Base-by-base conservation (phyloP, 176 grass and related monocot species). In the Pharus latifolius region DNA sequence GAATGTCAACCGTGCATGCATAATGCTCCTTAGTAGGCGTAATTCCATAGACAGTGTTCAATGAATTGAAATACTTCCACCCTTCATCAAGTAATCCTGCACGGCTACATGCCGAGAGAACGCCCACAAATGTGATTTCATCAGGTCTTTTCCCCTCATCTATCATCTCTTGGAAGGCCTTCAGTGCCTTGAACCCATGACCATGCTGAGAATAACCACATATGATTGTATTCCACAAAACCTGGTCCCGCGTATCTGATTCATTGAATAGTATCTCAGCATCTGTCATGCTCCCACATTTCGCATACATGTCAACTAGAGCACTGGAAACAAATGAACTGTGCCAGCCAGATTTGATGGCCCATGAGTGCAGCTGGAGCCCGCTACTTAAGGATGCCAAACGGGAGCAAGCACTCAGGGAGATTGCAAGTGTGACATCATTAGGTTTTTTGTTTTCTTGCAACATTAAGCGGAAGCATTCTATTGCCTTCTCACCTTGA, bases 41-140 rank as follows among this genome's bases (percentile, higher is more conserved):
- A 46, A 85, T 65, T 60, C 74, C 56, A 48, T 75, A 82, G 2
- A 68, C 29, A 74, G n/a, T 33, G 25, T 17, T 74, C 71, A 82
- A 47, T 46, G 67, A 37, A 66, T 75, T 49, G 12, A 82, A 82
- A 43, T 60, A 65, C 31, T 52, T 57, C 27, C 48, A 40, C 49
- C 69, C 70, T 79, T 80, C 76, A 48, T 77, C 56, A 77, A 84
- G 67, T 11, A 77, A 75, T 47, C 80, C 75, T 52, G 69, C 56
- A 88, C 65, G 76, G 49, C 58, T 77, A 72, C 80, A 88, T 22
- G 76, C 71, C 61, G 81, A 72, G 28, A 80, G 45, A 13, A 84
- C 29, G 49, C 76, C 58, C 3, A 88, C 31, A 63, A 77, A 84
- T 58, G 76, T 73, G 42, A 78, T 70, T 11, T 46, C 75, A 70